Base-by-base conservation (phyloP, 2,329 filamentous ascomycete species). In the Cordyceps farinosa region DNA sequence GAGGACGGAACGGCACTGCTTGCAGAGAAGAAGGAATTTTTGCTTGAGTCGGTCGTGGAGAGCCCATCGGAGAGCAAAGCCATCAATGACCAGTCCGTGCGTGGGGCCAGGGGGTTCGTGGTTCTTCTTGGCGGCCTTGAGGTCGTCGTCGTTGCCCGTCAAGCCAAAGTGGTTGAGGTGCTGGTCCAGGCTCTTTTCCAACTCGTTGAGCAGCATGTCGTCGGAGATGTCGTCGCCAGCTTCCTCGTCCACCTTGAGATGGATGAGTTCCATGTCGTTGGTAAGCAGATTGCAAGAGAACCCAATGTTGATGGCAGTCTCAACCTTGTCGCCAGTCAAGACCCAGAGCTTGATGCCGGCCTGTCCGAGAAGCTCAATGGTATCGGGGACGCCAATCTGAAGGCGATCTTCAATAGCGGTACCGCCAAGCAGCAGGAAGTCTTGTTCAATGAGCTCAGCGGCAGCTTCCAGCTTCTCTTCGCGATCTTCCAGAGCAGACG, bases 281-380 rank as follows among this genome's bases (percentile, higher is more conserved):
- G 94, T 92, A 62, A 99, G 85, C 38, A 99, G 83, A 70, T 99
- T 99, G 80, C 96, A 99, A 11, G 96, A 99, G 77, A 98, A 99
- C 2, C 95, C 95, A 73, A 99, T 99, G 78, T 99, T 99, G 86
- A 99, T 99, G 64, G 96, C 95, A 30, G 95, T 99, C 78, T 99
- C 95, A 38, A 98, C 94, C 77, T 98, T 99, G 82, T 99, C 95
- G 67, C 96, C 95, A 17, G 95, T 99, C 67, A 99, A 80, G 61
- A 99, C 95, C 95, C 95, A 99, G 8, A 99, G 85, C 77, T 99
- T 99, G 77, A 99, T 97, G 74, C 96, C 96, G 61, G 95, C 95
- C 71, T 92, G 87, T 36, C 90, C 94, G 59, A 99, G 87, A 51
- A 99, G 80, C 57, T 90, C 90, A 70, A 99, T 99, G 0, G 95